These are phyloP conservation scores for Plasmodium coatneyi DNA, from an alignment of 169 alveolate genomes.

Conservation along the genomic window DNA sequence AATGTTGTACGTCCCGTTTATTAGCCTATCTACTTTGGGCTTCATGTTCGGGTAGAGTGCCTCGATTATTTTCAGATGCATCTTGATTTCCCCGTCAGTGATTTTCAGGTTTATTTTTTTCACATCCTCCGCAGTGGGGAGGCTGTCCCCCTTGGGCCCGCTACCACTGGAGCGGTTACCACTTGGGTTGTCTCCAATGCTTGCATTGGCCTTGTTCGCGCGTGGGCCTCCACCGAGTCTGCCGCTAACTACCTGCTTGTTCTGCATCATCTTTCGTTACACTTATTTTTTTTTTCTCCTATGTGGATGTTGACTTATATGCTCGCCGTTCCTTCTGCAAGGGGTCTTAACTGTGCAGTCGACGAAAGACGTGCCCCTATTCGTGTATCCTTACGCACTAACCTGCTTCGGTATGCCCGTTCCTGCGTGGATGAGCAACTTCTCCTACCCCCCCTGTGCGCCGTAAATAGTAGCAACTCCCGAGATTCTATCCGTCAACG, in stretches of 20 bases:
- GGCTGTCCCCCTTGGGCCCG: no score
- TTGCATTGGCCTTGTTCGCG: background rate
- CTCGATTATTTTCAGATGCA: slow-evolving; percentile 63
- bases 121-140: background rate
- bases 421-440: background rate
- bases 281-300: background rate
- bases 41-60: slow-evolving; percentile 56
- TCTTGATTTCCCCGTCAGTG: slow-evolving; percentile 61
- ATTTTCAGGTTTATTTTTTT: slow-evolving; percentile 51
- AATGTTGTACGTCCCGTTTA: slow-evolving; percentile 71
- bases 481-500: background rate
- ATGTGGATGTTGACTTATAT: background rate
- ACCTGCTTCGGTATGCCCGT: background rate
- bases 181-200: background rate
- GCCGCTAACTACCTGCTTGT: background rate
- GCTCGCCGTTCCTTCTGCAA: background rate
- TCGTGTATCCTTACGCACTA: background rate
- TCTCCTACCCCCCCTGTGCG: background rate
- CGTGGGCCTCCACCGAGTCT: background rate
- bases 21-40: slow-evolving; percentile 31
- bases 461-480: background rate
- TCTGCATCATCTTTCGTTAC: background rate
- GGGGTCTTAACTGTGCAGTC: background rate
- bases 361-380: background rate
- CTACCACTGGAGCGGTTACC: no score